A percentile compares a stretch with the other conserved stretches of the same genome.
phyloP scores from a whole-genome alignment of 2,329 filamentous ascomycete species.

The Hymenoscyphus fructigenus region DNA sequence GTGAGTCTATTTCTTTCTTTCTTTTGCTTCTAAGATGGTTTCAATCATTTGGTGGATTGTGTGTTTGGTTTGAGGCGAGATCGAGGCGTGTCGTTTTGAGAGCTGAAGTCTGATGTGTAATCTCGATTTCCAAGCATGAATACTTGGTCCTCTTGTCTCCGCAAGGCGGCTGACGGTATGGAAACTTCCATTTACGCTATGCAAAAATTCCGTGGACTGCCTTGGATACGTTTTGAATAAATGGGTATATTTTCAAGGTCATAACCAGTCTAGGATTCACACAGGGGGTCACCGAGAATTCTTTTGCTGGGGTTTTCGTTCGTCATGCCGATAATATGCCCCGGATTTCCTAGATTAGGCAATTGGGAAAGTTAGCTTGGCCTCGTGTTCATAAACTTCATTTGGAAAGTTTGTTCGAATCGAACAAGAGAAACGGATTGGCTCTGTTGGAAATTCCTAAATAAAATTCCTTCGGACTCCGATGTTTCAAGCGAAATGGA shows the following conservation, averaged over 20 bases:
- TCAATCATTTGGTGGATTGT: background rate
- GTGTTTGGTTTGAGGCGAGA: background rate
- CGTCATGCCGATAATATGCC: background rate
- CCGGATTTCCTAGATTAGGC: background rate
- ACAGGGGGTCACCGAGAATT: too few species aligned
- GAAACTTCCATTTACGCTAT: background rate
- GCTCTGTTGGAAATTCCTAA: background rate
- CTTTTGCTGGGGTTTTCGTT: too few species aligned
- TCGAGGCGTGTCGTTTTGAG: background rate
- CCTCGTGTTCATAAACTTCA: background rate
- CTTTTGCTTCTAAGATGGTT: background rate
- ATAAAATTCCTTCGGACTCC: background rate
- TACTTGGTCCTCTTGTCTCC: background rate
- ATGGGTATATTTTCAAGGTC: background rate
- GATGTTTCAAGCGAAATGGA: constrained; percentile 1
- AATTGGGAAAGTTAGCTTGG: background rate
- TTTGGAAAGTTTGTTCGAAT: background rate
- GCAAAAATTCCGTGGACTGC: background rate
- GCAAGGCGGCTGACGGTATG: background rate
- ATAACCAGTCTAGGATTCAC: background rate
- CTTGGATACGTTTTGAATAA: background rate
- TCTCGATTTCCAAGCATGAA: constrained; percentile 8
- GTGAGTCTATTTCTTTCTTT: constrained; percentile 45
- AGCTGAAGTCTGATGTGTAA: background rate
- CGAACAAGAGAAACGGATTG: background rate